Evolutionary conservation across 495 filamentous ascomycete species (phyloP).

Genomic region (Peziza echinospora): DNA sequence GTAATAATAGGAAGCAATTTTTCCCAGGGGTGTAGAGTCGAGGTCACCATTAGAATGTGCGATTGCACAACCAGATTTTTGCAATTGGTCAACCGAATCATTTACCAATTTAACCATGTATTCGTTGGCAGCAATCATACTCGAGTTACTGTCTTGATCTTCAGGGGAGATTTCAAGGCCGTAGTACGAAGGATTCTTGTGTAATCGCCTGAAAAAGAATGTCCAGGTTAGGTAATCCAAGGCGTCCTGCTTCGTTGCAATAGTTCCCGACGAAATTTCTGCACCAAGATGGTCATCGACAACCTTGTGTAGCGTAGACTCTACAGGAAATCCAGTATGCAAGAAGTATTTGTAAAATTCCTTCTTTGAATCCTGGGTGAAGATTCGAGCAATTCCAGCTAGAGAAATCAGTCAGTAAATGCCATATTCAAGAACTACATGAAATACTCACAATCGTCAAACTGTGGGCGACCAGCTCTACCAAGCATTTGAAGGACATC

Average conservation of each 20-base stretch:
- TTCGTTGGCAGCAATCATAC: slow-evolving; percentile 66
- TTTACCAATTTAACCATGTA: slow-evolving; percentile 86
- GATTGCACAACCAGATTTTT: slow-evolving; percentile 58
- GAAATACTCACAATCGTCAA: slow-evolving; percentile 42
- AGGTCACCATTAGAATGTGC: slow-evolving; percentile 74
- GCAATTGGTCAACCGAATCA: slow-evolving; percentile 57
- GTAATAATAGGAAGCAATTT: slow-evolving; percentile 99
- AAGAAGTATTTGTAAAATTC: slow-evolving; percentile 99
- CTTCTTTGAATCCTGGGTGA: slow-evolving; percentile 94
- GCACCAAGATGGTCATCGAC: slow-evolving; percentile 93
- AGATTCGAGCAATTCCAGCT: slow-evolving; percentile 80
- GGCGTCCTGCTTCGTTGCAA: slow-evolving; percentile 84
- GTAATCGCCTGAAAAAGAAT: slow-evolving; percentile 91
- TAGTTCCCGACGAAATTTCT: slow-evolving; percentile 82
- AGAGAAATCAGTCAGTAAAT: not conserved
- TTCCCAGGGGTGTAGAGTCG: slow-evolving; percentile 70
- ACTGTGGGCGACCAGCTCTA: slow-evolving; percentile 85
- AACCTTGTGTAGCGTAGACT: slow-evolving; percentile 87
- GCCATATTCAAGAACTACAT: not conserved
- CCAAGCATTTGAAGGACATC: slow-evolving; percentile 98
- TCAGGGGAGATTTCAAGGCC: slow-evolving; percentile 84
- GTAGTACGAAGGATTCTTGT: slow-evolving; percentile 98
- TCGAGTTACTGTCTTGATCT: slow-evolving; percentile 73
- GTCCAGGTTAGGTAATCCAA: slow-evolving; percentile 98
- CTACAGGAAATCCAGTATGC: slow-evolving; percentile 93